phyloP scores from a whole-genome alignment of 169 alveolate genomes.

The Theileria orientalis region DNA sequence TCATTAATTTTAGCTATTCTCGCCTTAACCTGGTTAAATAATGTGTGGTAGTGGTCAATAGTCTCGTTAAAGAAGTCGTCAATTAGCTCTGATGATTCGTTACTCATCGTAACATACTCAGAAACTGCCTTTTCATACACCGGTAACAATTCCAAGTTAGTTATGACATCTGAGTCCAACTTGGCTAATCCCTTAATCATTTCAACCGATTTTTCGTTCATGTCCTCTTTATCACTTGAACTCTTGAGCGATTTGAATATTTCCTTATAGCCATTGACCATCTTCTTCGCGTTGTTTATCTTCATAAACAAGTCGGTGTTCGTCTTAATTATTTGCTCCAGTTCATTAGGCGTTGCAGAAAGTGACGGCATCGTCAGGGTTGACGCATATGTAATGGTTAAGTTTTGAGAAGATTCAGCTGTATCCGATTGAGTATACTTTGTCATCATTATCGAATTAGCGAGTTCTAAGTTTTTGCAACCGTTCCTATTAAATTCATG shows the following conservation, averaged over 20 bases:
- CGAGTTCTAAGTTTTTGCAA: neutral
- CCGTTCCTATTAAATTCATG: neutral
- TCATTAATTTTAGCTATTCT: neutral
- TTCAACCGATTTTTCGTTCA: constrained; percentile 2
- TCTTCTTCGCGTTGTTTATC: neutral
- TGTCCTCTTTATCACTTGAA: neutral
- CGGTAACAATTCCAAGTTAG: neutral
- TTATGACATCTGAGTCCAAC: neutral
- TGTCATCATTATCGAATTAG: neutral
- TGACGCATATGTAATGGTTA: neutral
- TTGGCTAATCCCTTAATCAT: neutral
- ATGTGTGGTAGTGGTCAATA: neutral
- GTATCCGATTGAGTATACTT: neutral
- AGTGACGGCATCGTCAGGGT: neutral
- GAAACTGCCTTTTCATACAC: neutral
- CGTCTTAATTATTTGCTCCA: neutral
- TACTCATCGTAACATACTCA: neutral
- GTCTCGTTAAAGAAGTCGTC: constrained; percentile 5
- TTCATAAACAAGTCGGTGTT: neutral
- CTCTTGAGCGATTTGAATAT: neutral
- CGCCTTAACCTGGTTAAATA: constrained; percentile 6
- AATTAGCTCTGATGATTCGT: neutral
- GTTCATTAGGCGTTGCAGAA: neutral
- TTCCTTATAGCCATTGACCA: neutral
- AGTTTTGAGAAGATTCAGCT: neutral